Conservation (phyloP, 225 moss, liverwort and hornwort species). For the Bryoerythrophyllum caledonicum region DNA sequence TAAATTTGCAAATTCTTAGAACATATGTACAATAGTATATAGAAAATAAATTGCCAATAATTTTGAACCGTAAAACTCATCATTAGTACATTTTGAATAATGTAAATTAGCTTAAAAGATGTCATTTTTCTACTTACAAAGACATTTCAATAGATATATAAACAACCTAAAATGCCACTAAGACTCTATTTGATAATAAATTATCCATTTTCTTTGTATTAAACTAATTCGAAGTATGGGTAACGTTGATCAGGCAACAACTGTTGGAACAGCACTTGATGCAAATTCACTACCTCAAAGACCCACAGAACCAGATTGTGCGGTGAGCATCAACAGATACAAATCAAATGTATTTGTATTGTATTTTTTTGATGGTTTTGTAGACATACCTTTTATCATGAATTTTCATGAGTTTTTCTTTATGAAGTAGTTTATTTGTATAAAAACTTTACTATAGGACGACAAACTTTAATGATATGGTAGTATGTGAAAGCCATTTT, state of each 20-base stretch:
- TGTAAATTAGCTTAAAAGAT: too few species aligned
- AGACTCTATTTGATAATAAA: not conserved
- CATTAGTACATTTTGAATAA: not conserved
- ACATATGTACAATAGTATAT: too few species aligned
- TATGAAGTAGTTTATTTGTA: too few species aligned
- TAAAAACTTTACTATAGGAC: not conserved
- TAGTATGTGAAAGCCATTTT: not conserved
- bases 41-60: not conserved
- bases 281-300: slow-evolving; percentile 68
- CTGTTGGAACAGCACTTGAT: slow-evolving; percentile 45
- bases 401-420: not conserved
- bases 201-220: not conserved
- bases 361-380: not conserved
- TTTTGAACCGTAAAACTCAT: not conserved
- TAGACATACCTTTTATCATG: not conserved
- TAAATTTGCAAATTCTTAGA: not conserved
- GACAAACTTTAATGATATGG: not conserved
- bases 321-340: slow-evolving; percentile 45
- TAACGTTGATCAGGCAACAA: slow-evolving; percentile 49
- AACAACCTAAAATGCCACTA: too few species aligned
- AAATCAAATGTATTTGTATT: not conserved
- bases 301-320: slow-evolving; percentile 87
- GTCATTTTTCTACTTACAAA: not conserved
- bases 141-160: accelerated
- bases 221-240: not conserved